Base-by-base conservation (phyloP, 768 basidiomycete genomes). In the Ramaria rubella region DNA sequence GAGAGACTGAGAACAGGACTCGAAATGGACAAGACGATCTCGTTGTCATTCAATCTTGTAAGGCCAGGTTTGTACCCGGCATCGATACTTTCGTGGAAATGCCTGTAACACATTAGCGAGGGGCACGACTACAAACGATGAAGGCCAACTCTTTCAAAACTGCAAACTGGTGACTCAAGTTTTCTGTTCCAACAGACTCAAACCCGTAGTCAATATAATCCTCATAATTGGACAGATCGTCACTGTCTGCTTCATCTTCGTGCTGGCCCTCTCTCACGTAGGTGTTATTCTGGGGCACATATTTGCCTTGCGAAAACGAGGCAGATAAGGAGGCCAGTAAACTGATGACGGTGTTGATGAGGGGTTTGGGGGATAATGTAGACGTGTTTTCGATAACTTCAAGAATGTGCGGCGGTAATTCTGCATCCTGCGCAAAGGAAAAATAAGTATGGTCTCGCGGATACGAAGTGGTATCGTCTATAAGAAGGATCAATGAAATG, bases 381-480 rank as follows among this genome's bases (percentile, higher is more conserved):
- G 79, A 65, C 21, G 85, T 66, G 24, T 69, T 70, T 58, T 78
- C 76, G 19, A 84, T 62, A 14, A 79, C 71, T 8, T 65, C 60
- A 52, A 73, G 65, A 15, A 85, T 57, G 15, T 70, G 67, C 0
- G 70, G 54, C 0, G 77, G 70, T 7, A 80, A 61, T 30, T 75
- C 73, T 3, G 65, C 64, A 53, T 81, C 78, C 34, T 75, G 72
- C 14, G 79, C 73, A 59, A 80, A 83, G 50, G 81, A 75, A 62
- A 86, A 78, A 53, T 78, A 76, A 0, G 75, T 72, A 64, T 87
- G 85, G 57, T 70, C 72, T 26, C 69, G 69, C 0, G 86, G 86
- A 63, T 88, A 88, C 51, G 83, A 81, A 9, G 85, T 81, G 1
- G 83, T 79, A 62, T 86, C 84, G 84, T 59, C 19, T 40, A 49